Base-by-base conservation (phyloP, 306 rosid genomes). In the Prunus mongolica region DNA sequence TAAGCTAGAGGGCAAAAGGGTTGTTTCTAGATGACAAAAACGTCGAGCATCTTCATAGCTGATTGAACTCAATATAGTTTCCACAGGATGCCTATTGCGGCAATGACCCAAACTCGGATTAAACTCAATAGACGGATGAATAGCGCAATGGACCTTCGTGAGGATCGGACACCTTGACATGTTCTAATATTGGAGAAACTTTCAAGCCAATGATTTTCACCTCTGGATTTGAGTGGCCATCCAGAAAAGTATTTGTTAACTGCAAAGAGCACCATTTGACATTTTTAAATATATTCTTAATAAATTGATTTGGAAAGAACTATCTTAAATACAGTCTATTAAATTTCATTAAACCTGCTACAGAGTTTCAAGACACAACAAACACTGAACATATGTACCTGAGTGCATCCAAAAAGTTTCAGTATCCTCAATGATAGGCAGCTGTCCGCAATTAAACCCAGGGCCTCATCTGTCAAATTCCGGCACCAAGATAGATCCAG, bases 401-500 rank as follows among this genome's bases (percentile, higher is more conserved):
- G 91, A 52, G 90, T 75, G 84, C 97, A 95, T 78, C 99, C 99
- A 78, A 89, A 88, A 52, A 95, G 79, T 75, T 84, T 91, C 28
- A 92, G 95, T 44, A 83, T 67, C 74, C 85, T 87, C 81, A 95
- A 78, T 2, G 96, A 88, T 14, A 25, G 73, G 89, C 99, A 95
- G 74, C 74, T 85, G 72, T 95, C 97, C 8, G 88, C 97, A 46
- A 95, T 87, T 52, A 89, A 80, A 73, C 97, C 97, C 65, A 95
- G 64, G 24, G 88, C 90, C 45, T 81, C 61, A 65, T 92, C 96
- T 11, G 86, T 75, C 87, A 95, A 66, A 62, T 80, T 84, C 70
- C 93, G 85, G 84, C 99, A 92, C 92, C 92, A 95, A 45, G 99
- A 92, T 38, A 95, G 82, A 84, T 95, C 98, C 60, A 95, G 86